Evolutionary conservation across 768 basidiomycete genomes (phyloP).

Genomic region (Agaricus blazei): DNA sequence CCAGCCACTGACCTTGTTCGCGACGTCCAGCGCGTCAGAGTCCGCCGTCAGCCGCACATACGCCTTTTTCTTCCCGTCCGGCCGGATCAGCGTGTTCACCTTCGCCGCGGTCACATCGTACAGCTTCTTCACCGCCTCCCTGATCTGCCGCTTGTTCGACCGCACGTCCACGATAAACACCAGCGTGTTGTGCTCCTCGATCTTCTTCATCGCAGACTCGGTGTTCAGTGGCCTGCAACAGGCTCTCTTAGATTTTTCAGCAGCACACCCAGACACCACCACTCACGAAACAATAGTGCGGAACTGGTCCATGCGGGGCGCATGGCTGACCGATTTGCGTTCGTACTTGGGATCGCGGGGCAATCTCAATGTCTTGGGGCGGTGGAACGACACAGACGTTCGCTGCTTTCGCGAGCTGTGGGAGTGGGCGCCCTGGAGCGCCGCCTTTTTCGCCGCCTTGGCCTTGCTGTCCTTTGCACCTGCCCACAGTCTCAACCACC

Average conservation of each 20-base stretch:
- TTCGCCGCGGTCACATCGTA: constrained; percentile 96
- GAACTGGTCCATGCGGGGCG: constrained; percentile 94
- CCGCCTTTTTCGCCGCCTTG: constrained; percentile 95
- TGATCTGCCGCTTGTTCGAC: constrained; percentile 98
- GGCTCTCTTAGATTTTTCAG: constrained; percentile 1
- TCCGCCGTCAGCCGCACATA: constrained; percentile 95
- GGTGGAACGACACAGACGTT: constrained; percentile 87
- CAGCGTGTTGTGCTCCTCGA: constrained; percentile 98
- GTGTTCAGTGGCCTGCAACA: constrained; percentile 76
- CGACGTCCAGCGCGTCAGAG: constrained; percentile 94
- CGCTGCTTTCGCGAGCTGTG: constrained; percentile 78
- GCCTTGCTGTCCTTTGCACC: constrained; percentile 63
- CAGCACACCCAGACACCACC: background rate
- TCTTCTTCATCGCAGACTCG: constrained; percentile 99
- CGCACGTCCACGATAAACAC: constrained; percentile 96
- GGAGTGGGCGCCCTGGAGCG: constrained; percentile 78
- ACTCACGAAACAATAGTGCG: constrained; percentile 86
- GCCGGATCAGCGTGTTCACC: constrained; percentile 97
- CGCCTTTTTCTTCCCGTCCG: constrained; percentile 99
- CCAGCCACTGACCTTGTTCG: constrained; percentile 72
- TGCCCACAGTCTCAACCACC: constrained; percentile 14
- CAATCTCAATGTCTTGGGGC: constrained; percentile 89
- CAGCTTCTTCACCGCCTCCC: constrained; percentile 98
- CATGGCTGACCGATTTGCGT: constrained; percentile 91
- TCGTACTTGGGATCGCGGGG: constrained; percentile 87